Conservation (phyloP, 2,329 filamentous ascomycete species). For the Penicillium corylophilum region DNA sequence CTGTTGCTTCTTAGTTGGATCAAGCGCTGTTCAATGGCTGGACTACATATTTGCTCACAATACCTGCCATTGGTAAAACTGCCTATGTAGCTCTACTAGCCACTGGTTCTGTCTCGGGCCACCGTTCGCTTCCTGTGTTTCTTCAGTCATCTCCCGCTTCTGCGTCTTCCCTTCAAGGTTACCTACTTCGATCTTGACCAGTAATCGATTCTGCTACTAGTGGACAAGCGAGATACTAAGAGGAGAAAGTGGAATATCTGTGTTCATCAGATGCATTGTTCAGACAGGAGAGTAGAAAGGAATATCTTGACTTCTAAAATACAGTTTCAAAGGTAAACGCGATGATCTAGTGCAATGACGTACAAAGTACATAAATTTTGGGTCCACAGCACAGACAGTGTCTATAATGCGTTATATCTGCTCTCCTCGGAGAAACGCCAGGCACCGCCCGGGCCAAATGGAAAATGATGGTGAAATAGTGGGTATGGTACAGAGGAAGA, state of each 20-base stretch:
- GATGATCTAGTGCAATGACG: slow-evolving; percentile 22
- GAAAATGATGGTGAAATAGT: neutral
- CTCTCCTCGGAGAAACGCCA: neutral
- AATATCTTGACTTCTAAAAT: slow-evolving; percentile 18
- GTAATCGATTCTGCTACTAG: no score
- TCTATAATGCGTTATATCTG: slow-evolving; percentile 5
- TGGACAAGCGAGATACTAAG: neutral
- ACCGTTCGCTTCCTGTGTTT: no score
- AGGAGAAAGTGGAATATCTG: neutral
- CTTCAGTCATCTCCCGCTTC: no score
- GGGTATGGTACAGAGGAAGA: slow-evolving; percentile 4
- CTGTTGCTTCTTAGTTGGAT: no score
- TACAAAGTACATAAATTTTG: slow-evolving; percentile 18
- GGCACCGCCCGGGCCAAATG: neutral
- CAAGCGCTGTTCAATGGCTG: no score
- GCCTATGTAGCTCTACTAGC: no score
- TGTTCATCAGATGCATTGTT: slow-evolving; percentile 19
- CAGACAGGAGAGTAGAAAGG: slow-evolving; percentile 25
- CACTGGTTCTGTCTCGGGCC: no score
- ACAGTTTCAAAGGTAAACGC: slow-evolving; percentile 18
- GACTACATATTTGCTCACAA: no score
- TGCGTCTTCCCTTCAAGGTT: no score
- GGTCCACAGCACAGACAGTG: slow-evolving; percentile 1
- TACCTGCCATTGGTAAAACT: no score
- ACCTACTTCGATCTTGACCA: no score